Evolutionary conservation across 2,329 filamentous ascomycete species (phyloP).

Genomic region (Clonostachys rosea): DNA sequence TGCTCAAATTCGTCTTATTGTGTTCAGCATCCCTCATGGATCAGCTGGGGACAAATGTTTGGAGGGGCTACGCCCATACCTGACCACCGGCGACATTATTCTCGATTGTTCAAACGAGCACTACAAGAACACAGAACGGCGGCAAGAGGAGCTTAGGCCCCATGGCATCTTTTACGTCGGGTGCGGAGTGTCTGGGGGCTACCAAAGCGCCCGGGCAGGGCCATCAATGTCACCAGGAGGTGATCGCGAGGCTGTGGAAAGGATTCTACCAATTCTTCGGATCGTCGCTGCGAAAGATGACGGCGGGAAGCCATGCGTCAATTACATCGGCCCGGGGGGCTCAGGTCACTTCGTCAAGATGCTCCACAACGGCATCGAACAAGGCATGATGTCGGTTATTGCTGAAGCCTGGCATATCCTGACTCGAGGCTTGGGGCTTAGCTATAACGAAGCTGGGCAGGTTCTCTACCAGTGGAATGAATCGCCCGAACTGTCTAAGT

Average conservation of each 20-base stretch:
- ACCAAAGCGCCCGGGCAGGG: slow-evolving; percentile 61
- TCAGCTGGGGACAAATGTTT: slow-evolving; percentile 5
- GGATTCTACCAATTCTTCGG: slow-evolving; percentile 56
- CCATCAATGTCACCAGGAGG: slow-evolving; percentile 66
- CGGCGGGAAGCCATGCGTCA: slow-evolving; percentile 54
- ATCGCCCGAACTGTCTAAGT: too few relatives aligned
- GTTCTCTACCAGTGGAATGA: too few relatives aligned
- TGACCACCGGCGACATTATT: slow-evolving; percentile 60
- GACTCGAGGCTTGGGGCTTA: slow-evolving; percentile 50
- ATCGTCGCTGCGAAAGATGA: slow-evolving; percentile 58
- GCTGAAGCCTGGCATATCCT: slow-evolving; percentile 64
- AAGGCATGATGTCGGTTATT: slow-evolving; percentile 63
- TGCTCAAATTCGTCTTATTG: too few relatives aligned
- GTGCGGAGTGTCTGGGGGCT: slow-evolving; percentile 65
- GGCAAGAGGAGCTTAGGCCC: slow-evolving; percentile 51
- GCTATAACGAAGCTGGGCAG: slow-evolving; percentile 50
- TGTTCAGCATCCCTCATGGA: slow-evolving; percentile 10
- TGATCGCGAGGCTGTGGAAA: slow-evolving; percentile 48
- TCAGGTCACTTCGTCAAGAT: slow-evolving; percentile 72
- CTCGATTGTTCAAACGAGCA: slow-evolving; percentile 67
- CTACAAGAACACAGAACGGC: slow-evolving; percentile 58
- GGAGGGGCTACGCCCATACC: slow-evolving; percentile 27
- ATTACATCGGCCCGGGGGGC: slow-evolving; percentile 54
- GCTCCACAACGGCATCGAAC: slow-evolving; percentile 72
- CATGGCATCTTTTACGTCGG: slow-evolving; percentile 63